Evolutionary conservation across 2,329 filamentous ascomycete genomes (phyloP).

Genomic region (Elsinoe fawcettii): DNA sequence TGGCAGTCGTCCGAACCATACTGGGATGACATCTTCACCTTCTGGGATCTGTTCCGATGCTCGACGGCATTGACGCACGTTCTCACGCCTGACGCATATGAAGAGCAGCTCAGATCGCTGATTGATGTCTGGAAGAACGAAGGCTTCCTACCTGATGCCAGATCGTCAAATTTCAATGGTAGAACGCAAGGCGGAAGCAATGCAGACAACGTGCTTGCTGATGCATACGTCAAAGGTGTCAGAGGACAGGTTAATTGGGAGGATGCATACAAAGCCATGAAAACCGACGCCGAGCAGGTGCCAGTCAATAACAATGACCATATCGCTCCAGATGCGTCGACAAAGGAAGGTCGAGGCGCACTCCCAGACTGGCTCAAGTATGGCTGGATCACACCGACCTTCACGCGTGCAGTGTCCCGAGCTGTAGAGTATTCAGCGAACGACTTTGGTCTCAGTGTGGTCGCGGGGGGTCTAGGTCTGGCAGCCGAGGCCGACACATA

Average conservation of each 20-base stretch:
- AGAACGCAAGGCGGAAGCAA: constrained; percentile 63
- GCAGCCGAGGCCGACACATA: constrained; percentile 50
- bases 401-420: constrained; percentile 52
- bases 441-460: constrained; percentile 55
- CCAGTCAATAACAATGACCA: constrained; percentile 54
- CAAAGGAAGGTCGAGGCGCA: constrained; percentile 60
- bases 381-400: constrained; percentile 56
- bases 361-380: constrained; percentile 59
- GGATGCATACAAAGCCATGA: constrained; percentile 54
- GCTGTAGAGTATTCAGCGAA: constrained; percentile 63
- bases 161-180: constrained; percentile 62
- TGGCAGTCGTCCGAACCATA: constrained; percentile 61
- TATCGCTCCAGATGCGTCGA: constrained; percentile 51
- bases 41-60: constrained; percentile 60
- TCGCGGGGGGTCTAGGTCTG: constrained; percentile 33
- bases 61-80: constrained; percentile 58
- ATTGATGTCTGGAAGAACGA: constrained; percentile 62
- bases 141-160: constrained; percentile 63
- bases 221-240: constrained; percentile 40
- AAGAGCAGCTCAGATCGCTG: constrained; percentile 58
- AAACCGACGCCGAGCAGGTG: constrained; percentile 57
- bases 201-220: constrained; percentile 63
- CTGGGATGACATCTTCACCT: constrained; percentile 64
- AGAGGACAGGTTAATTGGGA: constrained; percentile 53
- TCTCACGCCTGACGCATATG: constrained; percentile 54